Evolutionary conservation across 805 yeast genomes (phyloP).

Genomic region (Candida ulmi): DNA sequence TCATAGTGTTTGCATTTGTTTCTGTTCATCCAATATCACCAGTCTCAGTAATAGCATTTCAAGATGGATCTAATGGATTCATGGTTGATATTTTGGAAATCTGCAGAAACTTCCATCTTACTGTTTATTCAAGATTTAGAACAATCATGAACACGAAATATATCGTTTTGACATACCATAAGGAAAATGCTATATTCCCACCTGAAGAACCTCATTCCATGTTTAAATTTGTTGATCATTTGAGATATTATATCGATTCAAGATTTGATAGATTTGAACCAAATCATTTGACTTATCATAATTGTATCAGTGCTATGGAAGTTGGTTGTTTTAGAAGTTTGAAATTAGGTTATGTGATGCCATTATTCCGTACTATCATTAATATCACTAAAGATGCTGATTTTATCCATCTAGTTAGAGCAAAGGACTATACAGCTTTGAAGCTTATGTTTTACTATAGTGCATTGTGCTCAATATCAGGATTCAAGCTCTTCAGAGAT

Average conservation of each 20-base stretch:
- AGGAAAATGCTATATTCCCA: constrained; percentile 8
- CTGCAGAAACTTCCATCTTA: constrained; percentile 8
- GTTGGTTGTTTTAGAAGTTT: constrained; percentile 14
- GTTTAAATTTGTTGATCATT: constrained; percentile 13
- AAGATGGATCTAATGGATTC: constrained; percentile 7
- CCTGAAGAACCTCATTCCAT: constrained; percentile 3
- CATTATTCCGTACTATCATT: constrained; percentile 12
- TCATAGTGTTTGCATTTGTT: constrained; percentile 15
- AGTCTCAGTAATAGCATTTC: constrained; percentile 5
- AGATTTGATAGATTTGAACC: constrained; percentile 2
- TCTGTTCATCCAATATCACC: constrained; percentile 17
- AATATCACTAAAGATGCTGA: constrained; percentile 4
- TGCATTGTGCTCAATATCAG: constrained; percentile 16
- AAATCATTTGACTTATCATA: constrained; percentile 4
- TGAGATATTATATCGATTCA: constrained; percentile 8
- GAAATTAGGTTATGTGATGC: constrained; percentile 15
- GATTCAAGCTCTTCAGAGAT: constrained; percentile 14
- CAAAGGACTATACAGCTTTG: constrained; percentile 14
- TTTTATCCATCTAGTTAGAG: constrained; percentile 9
- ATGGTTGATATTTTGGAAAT: constrained; percentile 12
- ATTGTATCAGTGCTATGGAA: constrained; percentile 13
- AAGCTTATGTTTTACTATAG: constrained; percentile 18
- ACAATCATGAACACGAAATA: constrained; percentile 8
- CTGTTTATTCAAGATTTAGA: constrained; percentile 3
- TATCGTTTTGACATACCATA: constrained; percentile 9